phyloP scores from a whole-genome alignment of 2,329 filamentous ascomycete species.

The Venturia nashicola region DNA sequence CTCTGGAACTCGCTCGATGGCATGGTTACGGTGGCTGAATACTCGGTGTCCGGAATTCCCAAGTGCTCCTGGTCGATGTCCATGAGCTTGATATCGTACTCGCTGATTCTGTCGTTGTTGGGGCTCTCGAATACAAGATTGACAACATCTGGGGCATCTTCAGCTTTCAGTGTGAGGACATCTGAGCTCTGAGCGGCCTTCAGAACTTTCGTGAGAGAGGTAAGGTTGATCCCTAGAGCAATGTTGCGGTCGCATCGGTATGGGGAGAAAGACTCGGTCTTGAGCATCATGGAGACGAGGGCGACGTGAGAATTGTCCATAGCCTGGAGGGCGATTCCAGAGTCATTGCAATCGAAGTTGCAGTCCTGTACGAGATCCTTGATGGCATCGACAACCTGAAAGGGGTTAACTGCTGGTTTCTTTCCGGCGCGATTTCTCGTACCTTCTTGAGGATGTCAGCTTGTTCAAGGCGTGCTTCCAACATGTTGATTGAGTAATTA shows the following conservation, averaged over 20 bases:
- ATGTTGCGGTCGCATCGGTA: slow-evolving; percentile 99
- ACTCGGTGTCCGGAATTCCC: slow-evolving; percentile 98
- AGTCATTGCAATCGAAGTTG: slow-evolving; percentile 99
- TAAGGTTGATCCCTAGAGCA: slow-evolving; percentile 91
- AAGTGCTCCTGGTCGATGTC: slow-evolving; percentile 99
- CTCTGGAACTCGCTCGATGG: slow-evolving; percentile 82
- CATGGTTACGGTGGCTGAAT: slow-evolving; percentile 82
- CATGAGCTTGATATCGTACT: slow-evolving; percentile 99
- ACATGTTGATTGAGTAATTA: slow-evolving; percentile 42
- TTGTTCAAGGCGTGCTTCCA: slow-evolving; percentile 96
- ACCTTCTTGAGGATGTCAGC: slow-evolving; percentile 93
- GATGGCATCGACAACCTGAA: slow-evolving; percentile 91
- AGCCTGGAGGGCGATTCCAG: slow-evolving; percentile 91
- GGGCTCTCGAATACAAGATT: slow-evolving; percentile 92
- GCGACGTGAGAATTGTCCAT: slow-evolving; percentile 99
- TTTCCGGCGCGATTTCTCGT: neutral
- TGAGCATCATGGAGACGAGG: slow-evolving; percentile 97
- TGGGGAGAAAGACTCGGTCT: slow-evolving; percentile 84
- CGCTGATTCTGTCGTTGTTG: slow-evolving; percentile 80
- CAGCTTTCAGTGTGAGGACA: slow-evolving; percentile 90
- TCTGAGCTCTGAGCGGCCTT: slow-evolving; percentile 91
- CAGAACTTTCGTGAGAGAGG: slow-evolving; percentile 92
- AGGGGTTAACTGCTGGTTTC: neutral
- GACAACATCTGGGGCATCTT: slow-evolving; percentile 89
- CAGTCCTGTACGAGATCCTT: slow-evolving; percentile 99